A percentile compares a stretch with the other conserved stretches of the same genome.
Conservation (phyloP, 1,284 basidiomycete genomes). For the Microbotryum silenes-acaulis region DNA sequence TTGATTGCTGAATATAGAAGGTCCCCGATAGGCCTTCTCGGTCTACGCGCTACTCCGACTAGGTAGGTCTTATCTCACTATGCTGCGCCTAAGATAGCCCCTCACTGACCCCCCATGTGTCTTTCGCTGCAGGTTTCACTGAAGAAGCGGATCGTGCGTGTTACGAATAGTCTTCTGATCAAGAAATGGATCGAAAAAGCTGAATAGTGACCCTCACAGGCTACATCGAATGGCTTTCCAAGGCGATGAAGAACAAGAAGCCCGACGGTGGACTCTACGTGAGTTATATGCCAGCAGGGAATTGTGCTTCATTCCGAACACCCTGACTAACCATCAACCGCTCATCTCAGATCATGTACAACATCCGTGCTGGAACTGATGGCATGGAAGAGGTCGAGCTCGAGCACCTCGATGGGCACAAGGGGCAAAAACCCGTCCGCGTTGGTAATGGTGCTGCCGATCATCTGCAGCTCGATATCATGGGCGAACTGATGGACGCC, state of each 20-base stretch:
- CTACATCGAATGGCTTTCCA: slow-evolving; percentile 57
- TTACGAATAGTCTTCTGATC: background rate
- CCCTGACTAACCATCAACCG: background rate
- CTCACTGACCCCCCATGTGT: too few species aligned
- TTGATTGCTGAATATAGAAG: too few species aligned
- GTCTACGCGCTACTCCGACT: slow-evolving; percentile 83
- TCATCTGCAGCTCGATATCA: slow-evolving; percentile 84
- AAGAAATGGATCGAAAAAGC: slow-evolving; percentile 4
- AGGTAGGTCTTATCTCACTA: slow-evolving; percentile 36
- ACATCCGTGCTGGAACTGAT: slow-evolving; percentile 68
- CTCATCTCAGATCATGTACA: slow-evolving; percentile 48
- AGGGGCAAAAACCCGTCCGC: slow-evolving; percentile 48
- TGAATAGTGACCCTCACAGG: slow-evolving; percentile 45
- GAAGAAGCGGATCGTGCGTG: slow-evolving; percentile 68
- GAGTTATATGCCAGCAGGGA: background rate
- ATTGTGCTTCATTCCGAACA: too few species aligned
- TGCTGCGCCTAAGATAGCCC: too few species aligned
- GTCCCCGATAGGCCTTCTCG: slow-evolving; percentile 55
- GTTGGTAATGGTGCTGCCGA: slow-evolving; percentile 50
- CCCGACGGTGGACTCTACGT: slow-evolving; percentile 64
- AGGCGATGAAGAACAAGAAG: slow-evolving; percentile 44
- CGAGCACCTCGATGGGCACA: slow-evolving; percentile 34
- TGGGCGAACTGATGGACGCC: slow-evolving; percentile 76
- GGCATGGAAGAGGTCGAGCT: slow-evolving; percentile 27
- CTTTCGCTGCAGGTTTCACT: slow-evolving; percentile 53